Conservation (phyloP, 2,329 filamentous ascomycete genomes). For the Apiospora hydei region DNA sequence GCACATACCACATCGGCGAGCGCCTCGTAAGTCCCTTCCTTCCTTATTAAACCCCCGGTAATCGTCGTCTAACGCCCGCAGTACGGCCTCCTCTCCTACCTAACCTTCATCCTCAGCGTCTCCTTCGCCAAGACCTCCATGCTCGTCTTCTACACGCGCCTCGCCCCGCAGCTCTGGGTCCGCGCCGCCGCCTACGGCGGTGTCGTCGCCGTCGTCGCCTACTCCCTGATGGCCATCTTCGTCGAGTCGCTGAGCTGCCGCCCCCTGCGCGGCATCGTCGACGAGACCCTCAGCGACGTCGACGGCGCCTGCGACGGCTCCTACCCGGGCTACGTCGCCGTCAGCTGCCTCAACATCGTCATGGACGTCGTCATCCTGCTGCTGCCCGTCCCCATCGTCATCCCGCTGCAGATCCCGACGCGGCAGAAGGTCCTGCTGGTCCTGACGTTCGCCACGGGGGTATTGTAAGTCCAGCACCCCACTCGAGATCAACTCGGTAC, state of each 20-base stretch:
- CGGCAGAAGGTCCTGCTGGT: conserved; percentile 31
- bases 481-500: neutral
- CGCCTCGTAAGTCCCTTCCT: conserved; percentile 27
- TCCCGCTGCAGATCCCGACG: conserved; percentile 31
- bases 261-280: conserved; percentile 30
- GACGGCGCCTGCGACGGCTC: conserved; percentile 31
- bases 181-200: conserved; percentile 28
- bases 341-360: conserved; percentile 32
- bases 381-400: conserved; percentile 31
- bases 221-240: conserved; percentile 31
- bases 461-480: conserved; percentile 27
- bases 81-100: conserved; percentile 32
- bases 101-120: conserved; percentile 32
- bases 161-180: conserved; percentile 31
- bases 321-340: conserved; percentile 32
- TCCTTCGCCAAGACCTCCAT: conserved; percentile 34
- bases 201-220: conserved; percentile 28
- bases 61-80: neutral
- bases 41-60: neutral
- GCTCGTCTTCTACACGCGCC: conserved; percentile 30
- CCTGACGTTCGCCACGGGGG: conserved; percentile 31
- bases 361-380: conserved; percentile 31
- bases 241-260: conserved; percentile 32
- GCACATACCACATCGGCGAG: conserved; percentile 32
- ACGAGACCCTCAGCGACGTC: conserved; percentile 29